These are phyloP conservation scores for Xylaria longipes DNA, from an alignment of 495 filamentous ascomycete species.

Conservation along the genomic window DNA sequence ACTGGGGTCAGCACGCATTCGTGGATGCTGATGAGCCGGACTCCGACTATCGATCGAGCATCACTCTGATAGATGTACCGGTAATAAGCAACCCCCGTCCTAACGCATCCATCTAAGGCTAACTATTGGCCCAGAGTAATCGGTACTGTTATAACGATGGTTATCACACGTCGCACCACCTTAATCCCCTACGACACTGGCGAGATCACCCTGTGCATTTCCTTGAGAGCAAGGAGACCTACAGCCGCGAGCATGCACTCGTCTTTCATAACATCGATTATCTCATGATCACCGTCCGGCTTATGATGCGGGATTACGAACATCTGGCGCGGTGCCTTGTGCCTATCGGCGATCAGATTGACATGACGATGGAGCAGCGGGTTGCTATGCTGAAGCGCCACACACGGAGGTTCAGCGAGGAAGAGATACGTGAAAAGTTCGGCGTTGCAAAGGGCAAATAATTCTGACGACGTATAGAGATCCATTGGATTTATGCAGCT, in stretches of 20 bases:
- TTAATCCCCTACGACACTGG: conserved; percentile 77
- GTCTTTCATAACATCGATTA: conserved; percentile 78
- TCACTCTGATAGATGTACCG: conserved; percentile 74
- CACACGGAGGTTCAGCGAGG: conserved; percentile 64
- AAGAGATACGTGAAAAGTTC: conserved; percentile 60
- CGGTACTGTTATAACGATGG: conserved; percentile 79
- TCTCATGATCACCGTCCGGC: conserved; percentile 66
- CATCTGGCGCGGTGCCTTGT: conserved; percentile 69
- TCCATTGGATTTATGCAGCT: background rate
- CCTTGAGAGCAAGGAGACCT: conserved; percentile 65
- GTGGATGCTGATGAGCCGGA: conserved; percentile 72
- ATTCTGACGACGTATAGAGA: background rate
- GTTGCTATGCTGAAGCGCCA: conserved; percentile 67
- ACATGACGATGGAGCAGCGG: conserved; percentile 63
- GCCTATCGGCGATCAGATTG: conserved; percentile 71
- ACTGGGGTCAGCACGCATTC: conserved; percentile 79
- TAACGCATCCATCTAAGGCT: conserved; percentile 2
- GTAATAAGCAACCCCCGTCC: conserved; percentile 51
- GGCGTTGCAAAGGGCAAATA: conserved; percentile 9
- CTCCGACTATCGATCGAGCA: conserved; percentile 73
- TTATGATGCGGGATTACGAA: conserved; percentile 67
- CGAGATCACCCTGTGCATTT: conserved; percentile 73
- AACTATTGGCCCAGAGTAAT: conserved; percentile 58
- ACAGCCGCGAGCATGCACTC: conserved; percentile 64
- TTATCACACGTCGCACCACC: conserved; percentile 78